Conservation (phyloP, 179 eudicot genomes). For the Monotropa hypopitys region DNA sequence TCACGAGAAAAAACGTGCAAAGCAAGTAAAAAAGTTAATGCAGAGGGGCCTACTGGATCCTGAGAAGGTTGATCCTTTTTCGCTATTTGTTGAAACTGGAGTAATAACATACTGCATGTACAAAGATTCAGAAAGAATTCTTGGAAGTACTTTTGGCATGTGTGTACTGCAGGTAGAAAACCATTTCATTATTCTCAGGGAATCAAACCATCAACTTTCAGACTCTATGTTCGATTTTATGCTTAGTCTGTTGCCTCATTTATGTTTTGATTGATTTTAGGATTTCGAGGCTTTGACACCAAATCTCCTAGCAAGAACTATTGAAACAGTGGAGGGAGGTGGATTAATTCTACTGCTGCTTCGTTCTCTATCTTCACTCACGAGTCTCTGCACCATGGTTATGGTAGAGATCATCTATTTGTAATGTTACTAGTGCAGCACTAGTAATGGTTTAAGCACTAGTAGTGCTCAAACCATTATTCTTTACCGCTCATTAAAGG, state of each 20-base stretch:
- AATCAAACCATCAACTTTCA: neutral
- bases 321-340: constrained; percentile 96
- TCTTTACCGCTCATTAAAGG: neutral
- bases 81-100: constrained; percentile 67
- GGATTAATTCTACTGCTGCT: constrained; percentile 68
- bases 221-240: neutral
- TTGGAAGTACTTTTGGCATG: constrained; percentile 97
- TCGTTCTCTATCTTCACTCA: constrained; percentile 67
- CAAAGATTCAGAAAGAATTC: constrained; percentile 79
- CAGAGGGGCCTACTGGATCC: constrained; percentile 62
- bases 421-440: too few species aligned
- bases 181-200: neutral
- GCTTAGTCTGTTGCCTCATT: neutral
- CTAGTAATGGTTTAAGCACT: neutral
- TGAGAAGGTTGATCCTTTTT: constrained; percentile 63
- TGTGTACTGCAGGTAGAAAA: constrained; percentile 70
- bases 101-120: constrained; percentile 71
- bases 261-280: constrained; percentile 18
- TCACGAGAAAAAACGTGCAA: constrained; percentile 64
- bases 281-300: constrained; percentile 96
- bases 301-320: constrained; percentile 83
- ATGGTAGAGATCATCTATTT: constrained; percentile 44
- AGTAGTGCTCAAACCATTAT: neutral
- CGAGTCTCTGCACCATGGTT: constrained; percentile 83
- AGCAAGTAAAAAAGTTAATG: constrained; percentile 56